A percentile compares a stretch with the other conserved stretches of the same genome.
These are phyloP conservation scores for Rhizoclosmatium sp. DNA, from an alignment of 192 early-diverging fungal genomes.

Conservation along the genomic window DNA sequence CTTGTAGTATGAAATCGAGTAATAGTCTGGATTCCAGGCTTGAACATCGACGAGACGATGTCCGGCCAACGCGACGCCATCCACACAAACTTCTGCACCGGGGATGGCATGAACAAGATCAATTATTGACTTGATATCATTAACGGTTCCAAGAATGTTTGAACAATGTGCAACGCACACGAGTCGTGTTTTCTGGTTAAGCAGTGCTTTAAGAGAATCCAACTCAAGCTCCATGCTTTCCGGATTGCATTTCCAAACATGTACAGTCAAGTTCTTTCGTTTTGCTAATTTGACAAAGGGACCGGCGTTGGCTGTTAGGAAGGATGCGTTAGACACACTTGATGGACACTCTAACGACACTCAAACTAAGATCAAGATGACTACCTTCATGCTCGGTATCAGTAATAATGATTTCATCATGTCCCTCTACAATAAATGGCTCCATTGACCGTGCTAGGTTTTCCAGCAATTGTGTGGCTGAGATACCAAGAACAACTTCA, in stretches of 20 bases:
- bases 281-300: constrained; percentile 18
- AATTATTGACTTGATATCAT: constrained; percentile 28
- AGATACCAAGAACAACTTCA: constrained; percentile 36
- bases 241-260: constrained; percentile 30
- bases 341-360: background rate
- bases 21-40: constrained; percentile 37
- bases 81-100: constrained; percentile 37
- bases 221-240: background rate
- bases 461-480: constrained; percentile 42
- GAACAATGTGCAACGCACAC: constrained; percentile 33
- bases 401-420: constrained; percentile 36
- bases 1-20: constrained; percentile 44
- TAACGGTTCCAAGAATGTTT: constrained; percentile 36
- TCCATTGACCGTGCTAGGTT: constrained; percentile 40
- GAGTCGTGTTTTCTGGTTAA: constrained; percentile 32
- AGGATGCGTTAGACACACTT: background rate
- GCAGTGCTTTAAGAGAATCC: constrained; percentile 9
- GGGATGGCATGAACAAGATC: constrained; percentile 27
- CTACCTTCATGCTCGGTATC: constrained; percentile 37
- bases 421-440: background rate
- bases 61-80: constrained; percentile 41
- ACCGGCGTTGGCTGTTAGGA: constrained; percentile 22
- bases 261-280: constrained; percentile 14
- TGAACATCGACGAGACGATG: constrained; percentile 35
- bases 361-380: background rate